Base-by-base conservation (phyloP, 2,329 filamentous ascomycete species). In the Lasiodiplodia theobromae region DNA sequence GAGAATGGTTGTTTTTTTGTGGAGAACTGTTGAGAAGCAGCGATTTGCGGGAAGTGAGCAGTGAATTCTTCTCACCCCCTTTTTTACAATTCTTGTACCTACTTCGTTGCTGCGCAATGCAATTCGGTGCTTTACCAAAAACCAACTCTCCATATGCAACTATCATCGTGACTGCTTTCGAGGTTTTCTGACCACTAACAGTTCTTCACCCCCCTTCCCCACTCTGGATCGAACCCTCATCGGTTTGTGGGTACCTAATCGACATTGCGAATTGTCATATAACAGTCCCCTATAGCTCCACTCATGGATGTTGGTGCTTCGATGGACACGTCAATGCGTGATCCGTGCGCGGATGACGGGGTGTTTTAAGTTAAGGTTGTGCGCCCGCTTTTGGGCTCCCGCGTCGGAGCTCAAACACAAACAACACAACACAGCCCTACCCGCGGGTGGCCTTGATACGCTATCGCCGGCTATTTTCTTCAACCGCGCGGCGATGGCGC, bases 61-160 rank as follows among this genome's bases (percentile, higher is more conserved):
- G 58, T 49, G 40, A 28, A n/a, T 23, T 56, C 21, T 44, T 16
- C 21, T 44, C 16, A 16, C 25, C 18, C 21, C 38, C 23, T 49
- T 49, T 40, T 63, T 49, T 18, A 23, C 16, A 63, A 49, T 18
- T 63, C 58, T 63, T 63, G 58, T 63, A 63, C 58, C 58, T 63
- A 63, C 58, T 63, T 63, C 34, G 31, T 57, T 63, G 58, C 58
- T 63, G 58, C 34, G 58, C 58, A 63, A 63, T 63, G 58, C 58
- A 44, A 63, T 63, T 60, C 58, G 58, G 58, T 63, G 58, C 58
- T 44, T 44, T 23, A 49, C 44, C 44, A 47, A 21, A 47, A 47
- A 21, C 18, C 12, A 44, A 18, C 6, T 44, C 40, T 8, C 40
- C 8, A 44, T 3, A 8, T 47, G 44, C 44, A 21, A n/a, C 44